Percentiles rank a stretch among this genome's conserved stretches.
Conservation (phyloP, 345 rosid genomes). For the Cardamine occulta region DNA sequence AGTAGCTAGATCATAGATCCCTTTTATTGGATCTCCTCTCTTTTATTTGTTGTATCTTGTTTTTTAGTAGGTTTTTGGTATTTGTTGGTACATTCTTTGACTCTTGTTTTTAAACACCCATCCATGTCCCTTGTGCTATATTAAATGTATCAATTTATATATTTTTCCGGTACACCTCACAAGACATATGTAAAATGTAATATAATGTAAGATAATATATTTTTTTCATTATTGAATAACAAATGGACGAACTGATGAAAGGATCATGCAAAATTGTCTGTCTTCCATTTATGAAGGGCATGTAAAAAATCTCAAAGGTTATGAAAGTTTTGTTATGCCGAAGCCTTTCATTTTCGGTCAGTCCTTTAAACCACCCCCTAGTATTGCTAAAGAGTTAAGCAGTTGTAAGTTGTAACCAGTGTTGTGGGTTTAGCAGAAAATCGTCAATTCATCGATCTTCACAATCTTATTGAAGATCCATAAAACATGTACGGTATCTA, state of each 20-base stretch:
- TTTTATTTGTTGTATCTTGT: slow-evolving; percentile 16
- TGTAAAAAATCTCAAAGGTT: neutral
- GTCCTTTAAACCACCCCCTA: neutral
- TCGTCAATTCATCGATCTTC: neutral
- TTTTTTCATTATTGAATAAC: neutral
- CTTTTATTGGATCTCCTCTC: slow-evolving; percentile 22
- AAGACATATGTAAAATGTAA: slow-evolving; percentile 20
- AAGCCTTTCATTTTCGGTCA: neutral
- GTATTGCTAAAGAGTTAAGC: neutral
- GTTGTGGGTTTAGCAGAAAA: neutral
- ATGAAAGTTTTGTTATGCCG: neutral
- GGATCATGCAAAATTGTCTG: neutral
- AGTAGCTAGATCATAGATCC: slow-evolving; percentile 19
- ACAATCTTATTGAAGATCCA: neutral
- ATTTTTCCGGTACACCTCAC: slow-evolving; percentile 23
- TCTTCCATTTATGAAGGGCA: neutral
- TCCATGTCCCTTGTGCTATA: slow-evolving; percentile 48
- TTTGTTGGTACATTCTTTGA: slow-evolving; percentile 42
- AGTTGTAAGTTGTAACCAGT: neutral
- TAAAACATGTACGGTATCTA: neutral
- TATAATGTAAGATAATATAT: slow-evolving; percentile 20
- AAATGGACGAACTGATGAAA: neutral
- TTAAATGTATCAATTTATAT: slow-evolving; percentile 39
- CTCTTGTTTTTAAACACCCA: slow-evolving; percentile 36
- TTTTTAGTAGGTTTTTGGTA: slow-evolving; percentile 34